A percentile compares a stretch with the other conserved stretches of the same genome.
Conservation (phyloP, 768 basidiomycete species). For the Leccinum ochraceum region DNA sequence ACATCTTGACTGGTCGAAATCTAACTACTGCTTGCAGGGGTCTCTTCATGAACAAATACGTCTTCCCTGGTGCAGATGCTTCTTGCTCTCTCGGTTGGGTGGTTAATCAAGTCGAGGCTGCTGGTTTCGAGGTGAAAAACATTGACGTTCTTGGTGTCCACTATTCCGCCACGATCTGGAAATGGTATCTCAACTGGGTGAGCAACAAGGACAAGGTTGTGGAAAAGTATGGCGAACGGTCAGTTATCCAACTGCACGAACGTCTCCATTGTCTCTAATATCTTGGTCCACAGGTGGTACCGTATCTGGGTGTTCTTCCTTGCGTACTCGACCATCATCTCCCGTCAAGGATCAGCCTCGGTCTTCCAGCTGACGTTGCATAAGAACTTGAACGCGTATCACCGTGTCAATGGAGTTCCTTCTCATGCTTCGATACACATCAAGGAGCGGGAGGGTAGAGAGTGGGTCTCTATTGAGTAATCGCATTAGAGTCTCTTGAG, state of each 20-base stretch:
- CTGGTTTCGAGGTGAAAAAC: conserved; percentile 96
- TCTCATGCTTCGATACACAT: conserved; percentile 83
- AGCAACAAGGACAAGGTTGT: conserved; percentile 88
- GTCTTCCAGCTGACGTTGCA: conserved; percentile 98
- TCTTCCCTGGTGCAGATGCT: conserved; percentile 99
- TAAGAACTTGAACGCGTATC: conserved; percentile 97
- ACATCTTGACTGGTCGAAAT: not conserved
- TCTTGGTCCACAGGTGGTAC: conserved; percentile 60
- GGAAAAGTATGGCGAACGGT: conserved; percentile 84
- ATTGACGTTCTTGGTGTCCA: conserved; percentile 97
- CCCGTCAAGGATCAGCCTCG: conserved; percentile 85
- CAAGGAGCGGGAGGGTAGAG: conserved; percentile 35
- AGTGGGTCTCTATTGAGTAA: conserved; percentile 30
- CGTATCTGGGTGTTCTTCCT: conserved; percentile 98
- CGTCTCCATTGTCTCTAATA: not conserved
- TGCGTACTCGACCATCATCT: conserved; percentile 84
- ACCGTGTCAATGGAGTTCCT: conserved; percentile 81
- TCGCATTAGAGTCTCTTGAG: not conserved
- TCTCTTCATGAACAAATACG: conserved; percentile 96
- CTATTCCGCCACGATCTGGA: conserved; percentile 86
- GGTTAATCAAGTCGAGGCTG: conserved; percentile 79
- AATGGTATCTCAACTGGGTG: conserved; percentile 99
- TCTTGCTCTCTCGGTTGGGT: conserved; percentile 97
- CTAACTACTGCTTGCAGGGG: conserved; percentile 54
- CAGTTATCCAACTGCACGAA: conserved; percentile 6